A percentile compares a stretch with the other conserved stretches of the same genome.
These are phyloP conservation scores for Microthyrium microscopicum DNA, from an alignment of 2,329 filamentous ascomycete species.

Conservation along the genomic window DNA sequence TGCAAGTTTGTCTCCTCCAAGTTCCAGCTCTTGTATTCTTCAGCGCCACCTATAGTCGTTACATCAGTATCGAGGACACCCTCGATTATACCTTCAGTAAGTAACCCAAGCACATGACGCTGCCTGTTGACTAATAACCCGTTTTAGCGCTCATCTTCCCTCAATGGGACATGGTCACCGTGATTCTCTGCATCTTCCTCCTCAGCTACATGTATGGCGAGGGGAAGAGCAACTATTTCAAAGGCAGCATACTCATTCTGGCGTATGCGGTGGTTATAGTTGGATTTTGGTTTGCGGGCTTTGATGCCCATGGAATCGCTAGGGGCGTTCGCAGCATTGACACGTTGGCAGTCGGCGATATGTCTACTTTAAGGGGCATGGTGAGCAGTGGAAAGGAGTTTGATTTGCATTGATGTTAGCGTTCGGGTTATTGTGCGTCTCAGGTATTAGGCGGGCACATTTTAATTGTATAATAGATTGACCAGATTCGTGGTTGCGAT, in stretches of 20 bases:
- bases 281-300: conserved; percentile 76
- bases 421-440: no score
- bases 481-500: no score
- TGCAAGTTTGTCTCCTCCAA: conserved; percentile 90
- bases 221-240: conserved; percentile 99
- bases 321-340: conserved; percentile 29
- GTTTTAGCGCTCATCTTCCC: conserved; percentile 51
- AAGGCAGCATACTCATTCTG: conserved; percentile 84
- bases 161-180: conserved; percentile 97
- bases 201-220: conserved; percentile 96
- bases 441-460: no score
- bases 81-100: conserved; percentile 46
- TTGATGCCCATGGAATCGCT: conserved; percentile 12
- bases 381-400: background rate
- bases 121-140: conserved; percentile 8
- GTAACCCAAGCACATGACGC: background rate
- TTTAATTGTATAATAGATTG: no score
- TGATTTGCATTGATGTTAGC: background rate
- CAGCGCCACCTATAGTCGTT: conserved; percentile 55
- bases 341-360: conserved; percentile 6
- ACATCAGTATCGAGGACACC: conserved; percentile 37
- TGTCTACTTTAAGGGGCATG: background rate
- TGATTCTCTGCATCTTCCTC: conserved; percentile 89
- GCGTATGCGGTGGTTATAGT: conserved; percentile 85
- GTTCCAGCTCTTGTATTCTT: conserved; percentile 87